Evolutionary conservation across 192 early-diverging fungal genomes (phyloP), one percentile per base, ranked within the genome.

Genomic region (Physocladia obscura): DNA sequence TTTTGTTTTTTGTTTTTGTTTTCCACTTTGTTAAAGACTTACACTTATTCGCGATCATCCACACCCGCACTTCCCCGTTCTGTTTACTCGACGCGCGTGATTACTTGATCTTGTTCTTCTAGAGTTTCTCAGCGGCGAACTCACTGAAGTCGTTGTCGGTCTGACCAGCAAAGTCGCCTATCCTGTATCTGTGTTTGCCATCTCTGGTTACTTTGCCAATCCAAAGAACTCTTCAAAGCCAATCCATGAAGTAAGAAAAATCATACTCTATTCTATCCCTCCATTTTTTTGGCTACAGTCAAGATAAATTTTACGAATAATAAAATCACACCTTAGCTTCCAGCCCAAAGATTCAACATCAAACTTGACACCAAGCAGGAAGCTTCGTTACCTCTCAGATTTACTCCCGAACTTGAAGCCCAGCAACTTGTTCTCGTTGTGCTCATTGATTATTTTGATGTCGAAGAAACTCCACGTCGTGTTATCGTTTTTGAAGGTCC

Each of bases 391-490:
- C 62, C 71, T 0, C 55, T 73, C 44, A 21, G 56, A 32, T 73
- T 73, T 52, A 49, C 35, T 29, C 62, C 71, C 3, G 71, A 73
- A 54, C 24, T 73, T 36, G 71, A 73, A 54, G 71, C 71, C 39
- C 71, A 73, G 55, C 54, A 73, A 19, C 30, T 73, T 38, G 44
- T 63, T 26, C 63, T 73, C 37, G 62, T 73, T 22, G 71, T 73
- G 13, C 49, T 30, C 52, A 47, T 73, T 47, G 71, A 73, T 55
- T 73, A 59, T 52, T 73, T 67, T 44, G 71, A 73, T 55, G 26
- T n/a, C 19, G 71, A 73, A 3, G 71, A 73, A 44, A 34, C 50
- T 38, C 71, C 71, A 22, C 61, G 37, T 52, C 71, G 71, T 31
- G 62, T 38, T 6, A 67, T 73, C 49, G 71, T 56, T 32, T 67